Conservation (phyloP, 768 basidiomycete genomes). For the Rubroboletus pulcherrimus region DNA sequence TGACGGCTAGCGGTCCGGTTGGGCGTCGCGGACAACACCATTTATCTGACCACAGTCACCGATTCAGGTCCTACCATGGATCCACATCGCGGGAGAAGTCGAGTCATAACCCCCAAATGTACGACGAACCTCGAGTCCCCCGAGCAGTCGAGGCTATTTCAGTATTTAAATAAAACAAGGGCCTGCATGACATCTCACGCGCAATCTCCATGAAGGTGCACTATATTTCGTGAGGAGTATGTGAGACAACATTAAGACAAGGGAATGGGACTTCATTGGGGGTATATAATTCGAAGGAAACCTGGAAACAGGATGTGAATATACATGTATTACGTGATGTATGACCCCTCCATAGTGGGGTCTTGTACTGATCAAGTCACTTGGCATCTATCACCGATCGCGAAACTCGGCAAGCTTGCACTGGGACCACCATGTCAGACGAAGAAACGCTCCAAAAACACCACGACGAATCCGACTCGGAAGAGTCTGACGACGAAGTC, state of each 20-base stretch:
- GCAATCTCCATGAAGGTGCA: not conserved
- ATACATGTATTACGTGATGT: constrained; percentile 12
- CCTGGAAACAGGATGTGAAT: not conserved
- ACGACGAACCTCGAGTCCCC: not conserved
- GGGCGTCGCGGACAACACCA: not conserved
- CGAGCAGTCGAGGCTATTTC: not conserved
- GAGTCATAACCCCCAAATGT: not conserved
- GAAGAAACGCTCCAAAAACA: constrained; percentile 66
- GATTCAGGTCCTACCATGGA: not conserved
- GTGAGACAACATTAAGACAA: not conserved
- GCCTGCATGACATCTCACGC: not conserved
- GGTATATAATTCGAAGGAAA: not conserved
- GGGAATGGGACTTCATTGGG: too few relatives aligned
- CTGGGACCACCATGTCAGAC: constrained; percentile 48
- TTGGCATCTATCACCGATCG: constrained; percentile 12
- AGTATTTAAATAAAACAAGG: not conserved
- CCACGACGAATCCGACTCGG: constrained; percentile 67
- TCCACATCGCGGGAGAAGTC: constrained; percentile 11
- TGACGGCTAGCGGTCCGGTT: not conserved
- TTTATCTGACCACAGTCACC: not conserved
- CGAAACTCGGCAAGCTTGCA: constrained; percentile 1
- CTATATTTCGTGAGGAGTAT: not conserved
- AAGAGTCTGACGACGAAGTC: constrained; percentile 55
- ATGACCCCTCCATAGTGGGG: constrained; percentile 6
- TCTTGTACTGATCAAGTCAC: constrained; percentile 16